phyloP scores from a whole-genome alignment of 352 stramenopile genomes.

The Aphanomyces stellatus region DNA sequence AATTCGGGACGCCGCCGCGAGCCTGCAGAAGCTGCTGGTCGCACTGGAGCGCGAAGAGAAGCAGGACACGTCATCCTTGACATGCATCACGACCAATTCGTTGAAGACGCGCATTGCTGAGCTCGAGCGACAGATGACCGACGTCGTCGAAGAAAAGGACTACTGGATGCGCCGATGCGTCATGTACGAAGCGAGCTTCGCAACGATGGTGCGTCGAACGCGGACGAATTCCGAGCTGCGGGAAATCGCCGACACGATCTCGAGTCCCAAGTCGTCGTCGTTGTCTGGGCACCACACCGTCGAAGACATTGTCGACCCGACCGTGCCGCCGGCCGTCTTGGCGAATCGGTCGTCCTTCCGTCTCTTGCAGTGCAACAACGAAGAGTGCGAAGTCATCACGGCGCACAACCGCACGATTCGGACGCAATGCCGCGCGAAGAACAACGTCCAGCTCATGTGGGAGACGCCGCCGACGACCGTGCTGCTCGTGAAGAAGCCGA shows the following conservation, averaged over 20 bases:
- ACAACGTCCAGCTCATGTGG: conserved; percentile 87
- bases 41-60: conserved; percentile 69
- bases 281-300: conserved; percentile 26
- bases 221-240: conserved; percentile 81
- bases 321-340: conserved; percentile 22
- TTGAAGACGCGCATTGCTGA: conserved; percentile 72
- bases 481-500: conserved; percentile 85
- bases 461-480: conserved; percentile 71
- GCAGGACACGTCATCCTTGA: conserved; percentile 33
- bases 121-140: conserved; percentile 65
- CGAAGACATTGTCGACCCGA: conserved; percentile 29
- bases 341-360: conserved; percentile 57
- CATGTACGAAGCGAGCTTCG: conserved; percentile 37
- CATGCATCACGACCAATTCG: conserved; percentile 18
- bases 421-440: conserved; percentile 73
- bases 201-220: conserved; percentile 23
- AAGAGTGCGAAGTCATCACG: conserved; percentile 83
- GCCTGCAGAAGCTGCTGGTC: conserved; percentile 71
- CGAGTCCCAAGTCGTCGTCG: conserved; percentile 37
- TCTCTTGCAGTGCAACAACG: conserved; percentile 76
- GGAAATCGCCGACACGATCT: conserved; percentile 69
- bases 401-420: conserved; percentile 80
- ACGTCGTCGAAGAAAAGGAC: conserved; percentile 77
- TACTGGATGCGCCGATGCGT: conserved; percentile 86
- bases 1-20: conserved; percentile 62